Evolutionary conservation across 768 basidiomycete species (phyloP).

Genomic region (Agaricus blazei): DNA sequence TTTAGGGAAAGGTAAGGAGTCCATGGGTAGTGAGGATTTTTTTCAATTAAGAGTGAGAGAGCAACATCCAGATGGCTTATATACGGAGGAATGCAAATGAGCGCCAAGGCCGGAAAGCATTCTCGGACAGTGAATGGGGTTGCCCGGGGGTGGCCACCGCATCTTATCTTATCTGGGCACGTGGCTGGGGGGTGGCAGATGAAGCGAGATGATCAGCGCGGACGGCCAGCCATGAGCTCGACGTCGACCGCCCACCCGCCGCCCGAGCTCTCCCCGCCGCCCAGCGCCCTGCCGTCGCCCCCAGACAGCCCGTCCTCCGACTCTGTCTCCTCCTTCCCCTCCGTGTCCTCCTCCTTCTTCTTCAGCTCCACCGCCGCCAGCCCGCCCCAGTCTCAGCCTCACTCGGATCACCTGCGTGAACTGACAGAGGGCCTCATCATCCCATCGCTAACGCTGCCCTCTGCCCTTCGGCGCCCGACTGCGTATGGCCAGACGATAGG

Average conservation of each 20-base stretch:
- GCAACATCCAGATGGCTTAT: too few relatives aligned
- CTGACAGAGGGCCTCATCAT: constrained; percentile 47
- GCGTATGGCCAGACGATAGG: constrained; percentile 67
- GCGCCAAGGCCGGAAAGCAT: too few relatives aligned
- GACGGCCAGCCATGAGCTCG: too few relatives aligned
- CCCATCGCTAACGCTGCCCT: constrained; percentile 60
- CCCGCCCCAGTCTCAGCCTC: constrained; percentile 47
- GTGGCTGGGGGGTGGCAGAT: too few relatives aligned
- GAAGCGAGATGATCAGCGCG: too few relatives aligned
- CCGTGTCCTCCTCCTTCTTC: constrained; percentile 71
- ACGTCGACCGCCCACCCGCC: constrained; percentile 10
- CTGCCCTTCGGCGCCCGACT: constrained; percentile 57
- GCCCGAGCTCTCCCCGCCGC: constrained; percentile 42
- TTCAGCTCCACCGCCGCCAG: constrained; percentile 71
- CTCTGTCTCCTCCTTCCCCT: constrained; percentile 67
- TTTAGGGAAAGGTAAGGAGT: not conserved
- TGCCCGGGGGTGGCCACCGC: too few relatives aligned
- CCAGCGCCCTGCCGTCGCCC: constrained; percentile 48
- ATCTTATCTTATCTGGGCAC: too few relatives aligned
- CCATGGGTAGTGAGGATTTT: not conserved
- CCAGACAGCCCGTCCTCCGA: constrained; percentile 58
- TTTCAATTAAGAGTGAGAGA: not conserved
- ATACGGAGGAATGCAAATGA: too few relatives aligned
- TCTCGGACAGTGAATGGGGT: too few relatives aligned
- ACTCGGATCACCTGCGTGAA: constrained; percentile 20